Evolutionary conservation across 495 filamentous ascomycete genomes (phyloP), one percentile per base, ranked within the genome.

Genomic region (Monascus purpureus): DNA sequence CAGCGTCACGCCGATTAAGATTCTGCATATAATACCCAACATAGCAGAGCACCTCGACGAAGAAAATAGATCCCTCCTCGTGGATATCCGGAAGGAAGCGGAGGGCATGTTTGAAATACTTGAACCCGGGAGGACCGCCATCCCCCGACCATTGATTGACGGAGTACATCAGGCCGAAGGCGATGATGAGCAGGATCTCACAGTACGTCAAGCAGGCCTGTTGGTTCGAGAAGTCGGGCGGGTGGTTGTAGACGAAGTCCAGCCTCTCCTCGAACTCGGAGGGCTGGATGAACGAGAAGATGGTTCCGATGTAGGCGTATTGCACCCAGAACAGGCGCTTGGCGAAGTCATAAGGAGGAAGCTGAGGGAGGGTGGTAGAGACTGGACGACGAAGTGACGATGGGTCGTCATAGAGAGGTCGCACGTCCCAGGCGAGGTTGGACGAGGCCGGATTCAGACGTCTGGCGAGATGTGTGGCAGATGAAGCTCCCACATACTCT

Each of bases 21-120:
- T 63, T 68, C 42, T 67, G 63, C 53, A 68, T 57, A 30, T 65
- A 68, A 38, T 67, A 65, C n/a, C 60, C 66, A 2, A 65, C 53
- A 32, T 67, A 61, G 17, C 61, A 60, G 1, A 70, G 40, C 0
- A 63, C 61, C 39, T 70, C 66, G 12, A 68, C 61, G 29, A 64
- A 66, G 17, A 63, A 51, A 8, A 70, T 60, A 0, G 61, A 67
- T 1, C 60, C 61, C 15, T 65, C 55, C 37, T 70, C 66, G 38
- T 67, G 59, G 5, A 63, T 53, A 27, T 68, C 61, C 8, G 63
- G 64, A 8, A 70, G 45, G 11, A 67, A 59, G 12, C 60, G 50
- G 17, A 67, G 27, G 0, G 66, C 64, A 32, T 62, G 42, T 34
- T 58, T 54, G 35, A 68, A 70, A 32, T 60, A 68, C 15, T 64